phyloP scores from a whole-genome alignment of 176 grass and related monocot genomes.

The Raddia guianensis region DNA sequence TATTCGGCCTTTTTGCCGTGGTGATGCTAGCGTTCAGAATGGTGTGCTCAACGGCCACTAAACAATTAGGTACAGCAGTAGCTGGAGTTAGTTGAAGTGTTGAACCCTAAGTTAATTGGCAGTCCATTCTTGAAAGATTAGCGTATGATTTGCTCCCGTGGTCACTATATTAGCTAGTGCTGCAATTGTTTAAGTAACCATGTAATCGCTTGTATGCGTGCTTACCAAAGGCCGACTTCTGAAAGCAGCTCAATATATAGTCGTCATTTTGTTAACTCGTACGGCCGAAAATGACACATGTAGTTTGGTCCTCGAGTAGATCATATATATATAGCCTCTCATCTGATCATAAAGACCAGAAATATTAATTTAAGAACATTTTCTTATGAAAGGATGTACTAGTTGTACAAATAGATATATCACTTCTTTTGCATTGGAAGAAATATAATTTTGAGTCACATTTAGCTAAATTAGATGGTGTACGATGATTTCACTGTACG shows the following conservation, averaged over 20 bases:
- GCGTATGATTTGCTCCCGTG: slow-evolving; percentile 41
- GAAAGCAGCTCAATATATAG: slow-evolving; percentile 33
- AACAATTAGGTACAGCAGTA: slow-evolving; percentile 24
- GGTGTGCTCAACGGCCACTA: slow-evolving; percentile 41
- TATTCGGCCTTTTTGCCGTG: slow-evolving; percentile 14
- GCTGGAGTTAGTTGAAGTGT: slow-evolving; percentile 47
- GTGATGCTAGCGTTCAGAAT: neutral
- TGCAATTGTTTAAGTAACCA: neutral
- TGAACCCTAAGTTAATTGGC: slow-evolving; percentile 44
- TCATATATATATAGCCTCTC: neutral
- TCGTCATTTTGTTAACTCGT: slow-evolving; percentile 37
- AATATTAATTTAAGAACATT: neutral
- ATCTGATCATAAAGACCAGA: neutral
- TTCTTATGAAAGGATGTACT: too few relatives aligned
- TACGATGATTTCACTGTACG: too few relatives aligned
- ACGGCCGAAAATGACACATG: slow-evolving; percentile 31
- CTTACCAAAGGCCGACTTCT: slow-evolving; percentile 21
- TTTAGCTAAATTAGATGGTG: too few relatives aligned
- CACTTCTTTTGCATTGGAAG: too few relatives aligned
- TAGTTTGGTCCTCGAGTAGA: neutral
- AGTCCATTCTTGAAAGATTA: slow-evolving; percentile 31
- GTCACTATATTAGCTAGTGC: neutral
- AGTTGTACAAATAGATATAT: too few relatives aligned
- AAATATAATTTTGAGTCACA: too few relatives aligned
- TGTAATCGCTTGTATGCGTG: slow-evolving; percentile 35